Evolutionary conservation across 768 basidiomycete species (phyloP).

Genomic region (Pulveroboletus sp.): DNA sequence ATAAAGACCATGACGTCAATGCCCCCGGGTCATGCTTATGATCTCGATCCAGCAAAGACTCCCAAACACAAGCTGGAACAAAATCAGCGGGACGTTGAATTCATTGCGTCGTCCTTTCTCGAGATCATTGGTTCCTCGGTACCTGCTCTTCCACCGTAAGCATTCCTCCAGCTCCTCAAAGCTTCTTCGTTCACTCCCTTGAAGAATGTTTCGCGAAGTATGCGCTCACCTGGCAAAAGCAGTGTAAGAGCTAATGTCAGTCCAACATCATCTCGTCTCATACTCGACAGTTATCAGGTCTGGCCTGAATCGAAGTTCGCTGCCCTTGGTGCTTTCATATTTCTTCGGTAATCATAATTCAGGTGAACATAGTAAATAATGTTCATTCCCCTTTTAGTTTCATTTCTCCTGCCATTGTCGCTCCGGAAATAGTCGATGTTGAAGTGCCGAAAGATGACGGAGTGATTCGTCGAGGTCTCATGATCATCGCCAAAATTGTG

Average conservation of each 20-base stretch:
- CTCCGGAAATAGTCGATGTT: slow-evolving; percentile 81
- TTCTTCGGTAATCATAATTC: slow-evolving; percentile 55
- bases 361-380: not conserved
- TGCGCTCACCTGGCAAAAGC: slow-evolving; percentile 73
- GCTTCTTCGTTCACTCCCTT: not conserved
- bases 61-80: slow-evolving; percentile 55
- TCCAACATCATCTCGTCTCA: slow-evolving; percentile 12
- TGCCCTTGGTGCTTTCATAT: slow-evolving; percentile 87
- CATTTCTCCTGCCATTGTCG: slow-evolving; percentile 85
- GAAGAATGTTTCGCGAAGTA: slow-evolving; percentile 82
- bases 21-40: slow-evolving; percentile 70
- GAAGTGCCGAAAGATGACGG: slow-evolving; percentile 62
- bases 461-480: slow-evolving; percentile 69
- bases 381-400: slow-evolving; percentile 47
- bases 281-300: slow-evolving; percentile 44
- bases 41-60: slow-evolving; percentile 66
- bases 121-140: slow-evolving; percentile 69
- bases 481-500: slow-evolving; percentile 86
- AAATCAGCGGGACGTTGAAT: slow-evolving; percentile 67
- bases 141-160: slow-evolving; percentile 70
- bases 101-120: slow-evolving; percentile 72
- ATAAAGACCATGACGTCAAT: slow-evolving; percentile 69
- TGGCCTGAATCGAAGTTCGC: slow-evolving; percentile 81
- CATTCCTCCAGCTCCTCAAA: slow-evolving; percentile 1
- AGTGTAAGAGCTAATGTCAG: slow-evolving; percentile 51